Base-by-base conservation (phyloP, 805 yeast species). In the Ogataea wickerhamii region DNA sequence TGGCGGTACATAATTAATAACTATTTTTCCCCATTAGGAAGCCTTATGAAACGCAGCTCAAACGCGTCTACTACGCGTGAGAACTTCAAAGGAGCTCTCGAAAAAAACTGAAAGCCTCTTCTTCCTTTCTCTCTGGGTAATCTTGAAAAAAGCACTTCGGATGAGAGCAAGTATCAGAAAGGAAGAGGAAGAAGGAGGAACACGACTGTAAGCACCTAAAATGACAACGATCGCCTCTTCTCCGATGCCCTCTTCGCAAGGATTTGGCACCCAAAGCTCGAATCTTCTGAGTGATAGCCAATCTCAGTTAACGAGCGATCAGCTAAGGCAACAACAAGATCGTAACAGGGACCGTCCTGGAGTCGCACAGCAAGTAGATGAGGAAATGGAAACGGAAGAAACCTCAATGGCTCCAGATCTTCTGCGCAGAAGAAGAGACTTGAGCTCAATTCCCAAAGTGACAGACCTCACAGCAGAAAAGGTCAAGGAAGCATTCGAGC, bases 381-480 rank as follows among this genome's bases (percentile, higher is more conserved):
- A 52, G 4, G 60, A 52, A 18, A 56, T 46, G 33, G 55, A 51
- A 22, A 56, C 50, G 14, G 56, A 52, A 29, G 58, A 48, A 19
- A 45, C 41, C 11, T 59, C 61, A 18, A 49, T 16, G 32, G 32
- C 32, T 10, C 64, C 21, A 44, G 44, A 29, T 23, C 42, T 49
- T n/a, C 40, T 57, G 14, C 55, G 69, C 43, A 64, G 73, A 52
- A 72, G 83, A 64, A 73, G 82, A 53, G 74, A 76, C 43, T 67
- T 81, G 42, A 70, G 76, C 41, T 78, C 79, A 19, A 86, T 91
- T 37, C 88, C 94, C 19, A 87, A 84, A 56, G 96, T 93, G 19
- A 77, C 77, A 19, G 98, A 93, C 66, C 78, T 79, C 32, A 87
- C 96, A 3, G 97, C 96, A 42, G 97, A 89, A 58, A 87, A 87